Base-by-base conservation (phyloP, 805 yeast genomes). In the Sugiyamaella valdiviana region DNA sequence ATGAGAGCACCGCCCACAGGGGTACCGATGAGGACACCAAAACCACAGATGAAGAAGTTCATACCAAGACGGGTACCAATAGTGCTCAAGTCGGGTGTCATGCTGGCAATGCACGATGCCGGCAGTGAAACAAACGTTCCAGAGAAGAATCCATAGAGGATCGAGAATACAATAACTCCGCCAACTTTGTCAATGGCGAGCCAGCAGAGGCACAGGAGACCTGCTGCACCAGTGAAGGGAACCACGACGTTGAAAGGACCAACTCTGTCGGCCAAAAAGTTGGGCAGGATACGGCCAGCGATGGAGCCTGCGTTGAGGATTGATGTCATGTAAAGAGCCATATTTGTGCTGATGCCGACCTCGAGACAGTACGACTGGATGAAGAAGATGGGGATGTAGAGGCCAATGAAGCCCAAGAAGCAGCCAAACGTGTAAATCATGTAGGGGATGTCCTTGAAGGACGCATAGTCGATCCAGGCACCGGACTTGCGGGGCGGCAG, bases 31-130 rank as follows among this genome's bases (percentile, higher is more conserved):
- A 64, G 49, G 15, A 57, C 42, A 2, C 75, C 78, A 55, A 76
- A 70, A 0, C 90, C 75, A 29, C 82, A 81, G 6, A 72, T 53
- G n/a, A 75, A 69, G 29, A 85, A 69, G 1, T 87, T 76, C 37
- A 79, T 49, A 2, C 86, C 87, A 85, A 86, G 82, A 19, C 67
- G 52, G 1, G 63, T 54, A 3, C 68, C 65, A 1, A 61, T 44
- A 44, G 76, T 74, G 47, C 71, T 66, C 1, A 80, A 76, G 15
- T 74, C 75, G 3, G 57, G 51, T 19, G 66, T 56, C 24, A 61
- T 58, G 12, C 51, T 46, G 7, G 63, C 63, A 12, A 63, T 45
- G 46, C 60, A 52, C 2, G 64, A 58, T 9, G 66, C 63, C 38
- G 64, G 59, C 19, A 66, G 43, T 2, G 68, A 62, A 35, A 63